These are phyloP conservation scores for Acanthamoeba sp. DNA, from an alignment of 208 protist species.

Conservation along the genomic window DNA sequence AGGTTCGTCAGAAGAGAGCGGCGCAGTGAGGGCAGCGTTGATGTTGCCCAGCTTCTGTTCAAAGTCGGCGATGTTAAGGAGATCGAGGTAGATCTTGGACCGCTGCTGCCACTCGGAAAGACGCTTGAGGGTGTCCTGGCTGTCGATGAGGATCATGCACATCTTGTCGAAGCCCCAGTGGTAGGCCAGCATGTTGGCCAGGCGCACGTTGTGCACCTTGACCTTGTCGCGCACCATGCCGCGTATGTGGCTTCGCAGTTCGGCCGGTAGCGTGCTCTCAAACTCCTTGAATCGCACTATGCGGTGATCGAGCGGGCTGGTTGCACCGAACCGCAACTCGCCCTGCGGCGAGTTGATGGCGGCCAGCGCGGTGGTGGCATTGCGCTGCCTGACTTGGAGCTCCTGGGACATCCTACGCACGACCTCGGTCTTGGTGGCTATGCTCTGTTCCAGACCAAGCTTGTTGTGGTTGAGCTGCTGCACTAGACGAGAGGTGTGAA, in stretches of 20 bases:
- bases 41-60: background rate
- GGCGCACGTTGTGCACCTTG: slow-evolving; percentile 1
- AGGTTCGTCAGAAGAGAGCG: background rate
- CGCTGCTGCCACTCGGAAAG: background rate
- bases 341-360: background rate
- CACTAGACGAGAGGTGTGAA: background rate
- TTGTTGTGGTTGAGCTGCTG: background rate
- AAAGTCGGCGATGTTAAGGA: background rate
- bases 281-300: background rate
- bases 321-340: background rate
- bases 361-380: background rate
- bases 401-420: background rate
- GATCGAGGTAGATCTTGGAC: background rate
- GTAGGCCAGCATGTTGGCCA: slow-evolving; percentile 67
- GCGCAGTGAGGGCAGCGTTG: background rate
- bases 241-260: background rate
- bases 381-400: background rate
- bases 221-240: slow-evolving; percentile 36
- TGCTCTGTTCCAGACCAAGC: background rate
- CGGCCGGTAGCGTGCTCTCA: background rate
- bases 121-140: background rate
- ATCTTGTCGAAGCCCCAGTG: slow-evolving; percentile 20
- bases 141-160: slow-evolving; percentile 33
- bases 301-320: background rate
- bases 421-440: background rate